phyloP scores from a whole-genome alignment of 768 basidiomycete species.

The Pseudohyphozyma bogoriensis region DNA sequence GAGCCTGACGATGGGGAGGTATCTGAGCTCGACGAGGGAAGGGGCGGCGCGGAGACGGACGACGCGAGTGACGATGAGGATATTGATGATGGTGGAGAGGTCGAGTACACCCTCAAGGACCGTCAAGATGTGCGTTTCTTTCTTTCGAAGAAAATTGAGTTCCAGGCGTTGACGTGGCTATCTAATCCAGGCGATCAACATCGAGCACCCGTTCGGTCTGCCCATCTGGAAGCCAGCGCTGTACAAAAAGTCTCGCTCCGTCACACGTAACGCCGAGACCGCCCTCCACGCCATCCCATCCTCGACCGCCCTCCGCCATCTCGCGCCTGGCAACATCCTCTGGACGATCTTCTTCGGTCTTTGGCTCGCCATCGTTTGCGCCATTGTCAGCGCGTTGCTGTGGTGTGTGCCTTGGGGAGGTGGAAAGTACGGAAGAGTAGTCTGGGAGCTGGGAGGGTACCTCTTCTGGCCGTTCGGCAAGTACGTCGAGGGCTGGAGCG shows the following conservation, averaged over 20 bases:
- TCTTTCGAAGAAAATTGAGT: neutral
- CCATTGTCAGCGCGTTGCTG: conserved; percentile 57
- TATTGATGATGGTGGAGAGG: conserved; percentile 5
- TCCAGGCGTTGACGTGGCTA: too few relatives aligned
- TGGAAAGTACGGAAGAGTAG: conserved; percentile 66
- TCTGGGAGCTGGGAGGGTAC: conserved; percentile 92
- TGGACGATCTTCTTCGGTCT: conserved; percentile 86
- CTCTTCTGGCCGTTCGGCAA: conserved; percentile 94
- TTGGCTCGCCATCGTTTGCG: conserved; percentile 73
- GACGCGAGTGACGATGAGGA: conserved; percentile 23
- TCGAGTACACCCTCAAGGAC: conserved; percentile 63
- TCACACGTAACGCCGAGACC: conserved; percentile 90
- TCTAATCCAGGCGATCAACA: conserved; percentile 61
- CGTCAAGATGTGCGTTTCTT: conserved; percentile 58
- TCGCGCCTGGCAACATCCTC: conserved; percentile 85
- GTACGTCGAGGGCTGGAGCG: conserved; percentile 71
- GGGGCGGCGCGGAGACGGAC: neutral
- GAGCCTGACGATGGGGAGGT: conserved; percentile 3
- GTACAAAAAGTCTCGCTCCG: conserved; percentile 93
- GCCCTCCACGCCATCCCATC: conserved; percentile 87
- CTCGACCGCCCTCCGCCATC: conserved; percentile 82
- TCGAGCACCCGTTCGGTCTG: conserved; percentile 96
- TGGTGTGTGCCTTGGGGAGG: conserved; percentile 71
- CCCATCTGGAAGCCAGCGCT: conserved; percentile 99
- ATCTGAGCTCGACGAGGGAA: neutral